Evolutionary conservation across 371 early-diverging fungal species (phyloP).

Genomic region (Rhizomucor miehei): DNA sequence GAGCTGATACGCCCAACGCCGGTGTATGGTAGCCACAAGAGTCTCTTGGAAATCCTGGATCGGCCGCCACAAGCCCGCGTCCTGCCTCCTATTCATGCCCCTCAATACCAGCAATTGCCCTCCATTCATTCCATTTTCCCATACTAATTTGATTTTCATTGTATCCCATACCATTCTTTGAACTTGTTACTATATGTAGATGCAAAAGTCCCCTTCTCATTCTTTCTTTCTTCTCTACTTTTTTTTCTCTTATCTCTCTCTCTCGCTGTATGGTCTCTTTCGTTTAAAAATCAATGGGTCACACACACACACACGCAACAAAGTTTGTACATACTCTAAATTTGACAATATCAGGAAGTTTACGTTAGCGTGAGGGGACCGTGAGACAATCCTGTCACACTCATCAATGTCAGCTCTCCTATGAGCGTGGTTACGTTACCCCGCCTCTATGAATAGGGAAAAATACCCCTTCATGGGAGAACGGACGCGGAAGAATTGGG

Average conservation of each 20-base stretch:
- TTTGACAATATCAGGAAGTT: neutral
- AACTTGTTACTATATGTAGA: conserved; percentile 1
- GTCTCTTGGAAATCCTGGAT: conserved; percentile 37
- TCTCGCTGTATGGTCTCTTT: neutral
- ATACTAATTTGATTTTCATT: conserved; percentile 14
- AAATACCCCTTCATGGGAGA: no score
- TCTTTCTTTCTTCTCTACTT: neutral
- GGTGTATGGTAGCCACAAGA: conserved; percentile 7
- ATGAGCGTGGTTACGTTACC: no score
- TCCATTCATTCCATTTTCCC: conserved; percentile 32
- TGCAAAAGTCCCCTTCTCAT: conserved; percentile 1
- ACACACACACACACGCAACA: neutral
- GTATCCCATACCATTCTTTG: neutral
- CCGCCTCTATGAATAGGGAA: no score
- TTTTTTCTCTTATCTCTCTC: no score
- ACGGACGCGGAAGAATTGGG: no score
- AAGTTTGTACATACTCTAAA: neutral
- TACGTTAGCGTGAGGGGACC: no score
- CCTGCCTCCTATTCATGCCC: conserved; percentile 36
- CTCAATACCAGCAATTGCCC: conserved; percentile 11
- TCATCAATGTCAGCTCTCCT: no score
- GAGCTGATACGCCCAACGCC: neutral
- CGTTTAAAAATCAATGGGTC: neutral
- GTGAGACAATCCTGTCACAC: no score
- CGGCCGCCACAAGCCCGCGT: conserved; percentile 50